A percentile compares a stretch with the other conserved stretches of the same genome.
Conservation (phyloP, 192 early-diverging fungal species). For the Martensiomyces pterosporus region DNA sequence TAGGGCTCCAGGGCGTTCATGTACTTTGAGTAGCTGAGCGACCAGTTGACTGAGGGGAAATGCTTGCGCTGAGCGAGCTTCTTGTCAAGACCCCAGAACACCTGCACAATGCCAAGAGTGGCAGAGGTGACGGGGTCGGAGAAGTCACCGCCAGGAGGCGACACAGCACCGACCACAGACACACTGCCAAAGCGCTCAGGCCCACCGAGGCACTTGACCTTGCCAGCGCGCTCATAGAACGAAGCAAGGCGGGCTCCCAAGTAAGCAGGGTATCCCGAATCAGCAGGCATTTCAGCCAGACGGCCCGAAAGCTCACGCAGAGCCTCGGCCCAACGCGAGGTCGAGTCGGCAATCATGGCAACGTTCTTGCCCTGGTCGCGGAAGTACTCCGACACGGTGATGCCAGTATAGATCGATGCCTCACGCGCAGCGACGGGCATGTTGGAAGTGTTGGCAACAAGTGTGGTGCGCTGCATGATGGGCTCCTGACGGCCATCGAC, state of each 20-base stretch:
- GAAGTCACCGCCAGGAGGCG: constrained; percentile 99
- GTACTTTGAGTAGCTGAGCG: constrained; percentile 96
- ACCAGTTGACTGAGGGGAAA: constrained; percentile 99
- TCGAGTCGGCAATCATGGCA: constrained; percentile 99
- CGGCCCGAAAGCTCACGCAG: constrained; percentile 99
- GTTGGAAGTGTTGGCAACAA: constrained; percentile 99
- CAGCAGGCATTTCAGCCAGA: constrained; percentile 99
- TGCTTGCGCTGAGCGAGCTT: constrained; percentile 99
- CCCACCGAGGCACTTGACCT: constrained; percentile 93
- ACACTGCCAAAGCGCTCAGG: constrained; percentile 91
- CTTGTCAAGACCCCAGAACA: constrained; percentile 99
- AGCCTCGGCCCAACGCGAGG: constrained; percentile 99
- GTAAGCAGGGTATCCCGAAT: constrained; percentile 97
- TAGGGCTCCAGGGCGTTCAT: constrained; percentile 93
- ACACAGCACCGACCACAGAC: constrained; percentile 98
- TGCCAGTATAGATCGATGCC: constrained; percentile 99
- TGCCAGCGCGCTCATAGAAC: constrained; percentile 99
- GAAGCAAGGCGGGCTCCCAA: constrained; percentile 97
- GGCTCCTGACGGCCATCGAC: constrained; percentile 94
- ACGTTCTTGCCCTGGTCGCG: constrained; percentile 99
- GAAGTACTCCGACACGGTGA: constrained; percentile 99
- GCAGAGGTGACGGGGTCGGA: constrained; percentile 97
- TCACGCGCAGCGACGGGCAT: constrained; percentile 99
- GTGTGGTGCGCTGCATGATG: constrained; percentile 99
- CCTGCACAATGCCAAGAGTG: constrained; percentile 98